Base-by-base conservation (phyloP, 345 rosid genomes). In the Arabidopsis arenosa region DNA sequence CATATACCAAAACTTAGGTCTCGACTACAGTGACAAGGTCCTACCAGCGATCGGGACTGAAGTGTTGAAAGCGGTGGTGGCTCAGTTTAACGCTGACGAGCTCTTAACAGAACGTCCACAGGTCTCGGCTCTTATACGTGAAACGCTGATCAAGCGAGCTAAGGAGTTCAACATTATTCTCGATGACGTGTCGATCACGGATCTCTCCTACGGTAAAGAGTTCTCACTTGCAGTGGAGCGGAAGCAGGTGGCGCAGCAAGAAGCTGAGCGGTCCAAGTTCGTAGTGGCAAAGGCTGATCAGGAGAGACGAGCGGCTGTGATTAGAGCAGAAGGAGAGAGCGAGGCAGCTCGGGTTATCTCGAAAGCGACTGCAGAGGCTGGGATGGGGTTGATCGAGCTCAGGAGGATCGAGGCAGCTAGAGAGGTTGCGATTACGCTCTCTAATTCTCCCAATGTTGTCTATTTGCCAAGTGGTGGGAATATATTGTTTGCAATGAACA, bases 241-340 rank as follows among this genome's bases (percentile, higher is more conserved):
- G 83, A 93, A 93, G 81, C 98, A 93, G 82, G 96, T 93, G 52
- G 98, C 96, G 0, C 98, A 93, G 81, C 96, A 90, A 81, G 96
- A 93, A 80, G 95, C 96, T 1, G 98, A 90, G 84, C 70, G 93
- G 77, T 93, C 96, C 0, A 93, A 86, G 69, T 88, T 90, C 45
- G 75, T 90, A 18, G 96, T 93, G 74, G 81, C 79, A 83, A 93
- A 89, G 79, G 95, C 96, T 72, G 96, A 90, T 68, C 98, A 90
- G 80, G 96, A 93, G 85, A 87, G 96, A 81, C 83, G 90, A 78
- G 96, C 93, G 70, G 94, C 96, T 41, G 49, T 93, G 80, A 85
- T 93, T 37, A 79, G 96, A 70, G 98, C 95, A 0, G 90, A 93
- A 76, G 98, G 98, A 81, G 98, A 93, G 81, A 93, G 98, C 80